Conservation (phyloP, 768 basidiomycete species). For the Chlorophyllum brunneum region DNA sequence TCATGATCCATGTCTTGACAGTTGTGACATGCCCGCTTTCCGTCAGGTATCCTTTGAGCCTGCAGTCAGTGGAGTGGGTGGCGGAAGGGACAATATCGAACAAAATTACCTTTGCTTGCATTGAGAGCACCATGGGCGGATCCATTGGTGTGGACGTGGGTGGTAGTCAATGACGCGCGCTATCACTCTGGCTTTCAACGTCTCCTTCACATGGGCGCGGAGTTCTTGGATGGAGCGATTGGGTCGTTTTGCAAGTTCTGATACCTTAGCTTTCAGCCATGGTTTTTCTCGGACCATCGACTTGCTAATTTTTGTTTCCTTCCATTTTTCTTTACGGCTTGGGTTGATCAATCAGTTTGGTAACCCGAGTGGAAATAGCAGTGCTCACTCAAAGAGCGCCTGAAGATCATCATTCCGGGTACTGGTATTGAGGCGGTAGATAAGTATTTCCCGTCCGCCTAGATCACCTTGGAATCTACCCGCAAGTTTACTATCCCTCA, state of each 20-base stretch:
- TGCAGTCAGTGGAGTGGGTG: not conserved
- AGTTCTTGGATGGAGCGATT: conserved; percentile 33
- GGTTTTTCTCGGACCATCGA: not conserved
- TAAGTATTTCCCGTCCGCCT: conserved; percentile 41
- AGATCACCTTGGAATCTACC: conserved; percentile 37
- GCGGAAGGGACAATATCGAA: not conserved
- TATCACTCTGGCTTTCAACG: conserved; percentile 37
- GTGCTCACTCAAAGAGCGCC: conserved; percentile 37
- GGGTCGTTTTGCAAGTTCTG: not conserved
- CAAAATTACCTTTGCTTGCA: conserved; percentile 47
- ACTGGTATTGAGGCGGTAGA: conserved; percentile 36
- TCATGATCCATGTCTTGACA: conserved; percentile 54
- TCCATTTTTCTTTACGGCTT: conserved; percentile 5
- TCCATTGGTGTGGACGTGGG: conserved; percentile 49
- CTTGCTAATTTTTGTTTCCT: not conserved
- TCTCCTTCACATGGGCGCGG: conserved; percentile 24
- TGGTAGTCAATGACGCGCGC: conserved; percentile 54
- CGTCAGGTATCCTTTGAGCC: conserved; percentile 37
- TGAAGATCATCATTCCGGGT: conserved; percentile 35
- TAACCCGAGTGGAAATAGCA: not conserved
- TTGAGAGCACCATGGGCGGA: conserved; percentile 44
- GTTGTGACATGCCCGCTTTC: conserved; percentile 39
- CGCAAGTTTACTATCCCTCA: conserved; percentile 32
- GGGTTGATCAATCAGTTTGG: not conserved
- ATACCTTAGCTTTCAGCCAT: not conserved